Evolutionary conservation across 2,329 filamentous ascomycete species (phyloP).

Genomic region (Blumeriella jaapii): DNA sequence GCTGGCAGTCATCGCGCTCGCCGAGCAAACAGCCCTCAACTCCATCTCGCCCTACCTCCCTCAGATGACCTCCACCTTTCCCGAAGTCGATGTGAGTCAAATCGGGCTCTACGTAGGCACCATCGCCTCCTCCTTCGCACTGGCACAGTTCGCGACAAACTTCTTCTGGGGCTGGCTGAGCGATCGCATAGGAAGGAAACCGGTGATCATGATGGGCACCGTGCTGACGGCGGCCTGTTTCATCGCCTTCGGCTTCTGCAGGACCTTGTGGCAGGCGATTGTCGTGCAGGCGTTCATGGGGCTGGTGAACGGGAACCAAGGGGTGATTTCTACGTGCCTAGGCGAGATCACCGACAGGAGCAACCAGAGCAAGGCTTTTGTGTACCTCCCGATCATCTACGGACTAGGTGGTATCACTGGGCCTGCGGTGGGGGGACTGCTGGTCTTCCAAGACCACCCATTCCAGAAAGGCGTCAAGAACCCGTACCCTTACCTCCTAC

Average conservation of each 20-base stretch:
- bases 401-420: constrained; percentile 89
- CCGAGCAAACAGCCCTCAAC: constrained; percentile 93
- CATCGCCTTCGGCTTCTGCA: constrained; percentile 76
- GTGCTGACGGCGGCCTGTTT: constrained; percentile 75
- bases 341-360: constrained; percentile 91
- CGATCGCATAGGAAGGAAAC: constrained; percentile 69
- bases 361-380: constrained; percentile 89
- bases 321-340: constrained; percentile 83
- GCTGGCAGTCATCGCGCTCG: constrained; percentile 76
- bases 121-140: constrained; percentile 80
- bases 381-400: constrained; percentile 92
- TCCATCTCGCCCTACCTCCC: constrained; percentile 93
- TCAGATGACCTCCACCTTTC: constrained; percentile 79
- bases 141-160: constrained; percentile 87
- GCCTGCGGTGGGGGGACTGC: constrained; percentile 75
- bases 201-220: constrained; percentile 72
- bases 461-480: constrained; percentile 40
- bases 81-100: constrained; percentile 58
- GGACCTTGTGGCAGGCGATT: constrained; percentile 70
- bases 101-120: constrained; percentile 83
- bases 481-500: constrained; percentile 70
- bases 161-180: constrained; percentile 83
- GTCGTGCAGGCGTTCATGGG: constrained; percentile 85
- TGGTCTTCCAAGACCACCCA: constrained; percentile 49
- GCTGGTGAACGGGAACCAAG: constrained; percentile 86